Evolutionary conservation across 805 yeast genomes (phyloP).

Genomic region (Kluyveromyces wickerhamii): DNA sequence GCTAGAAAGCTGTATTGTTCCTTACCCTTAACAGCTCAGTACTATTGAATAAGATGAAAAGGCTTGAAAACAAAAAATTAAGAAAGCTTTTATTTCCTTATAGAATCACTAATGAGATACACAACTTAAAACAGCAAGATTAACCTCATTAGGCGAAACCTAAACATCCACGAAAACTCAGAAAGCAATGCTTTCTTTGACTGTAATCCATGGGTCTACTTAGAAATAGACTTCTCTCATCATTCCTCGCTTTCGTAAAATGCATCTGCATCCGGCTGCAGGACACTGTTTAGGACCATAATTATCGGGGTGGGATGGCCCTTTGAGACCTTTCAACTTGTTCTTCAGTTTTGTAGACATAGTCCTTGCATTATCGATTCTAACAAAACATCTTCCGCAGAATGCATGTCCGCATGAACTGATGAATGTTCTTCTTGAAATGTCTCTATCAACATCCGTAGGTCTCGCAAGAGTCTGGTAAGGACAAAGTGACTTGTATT

Average conservation of each 20-base stretch:
- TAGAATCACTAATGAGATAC: no score
- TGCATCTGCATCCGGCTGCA: constrained; percentile 40
- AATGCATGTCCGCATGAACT: constrained; percentile 76
- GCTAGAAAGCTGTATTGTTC: no score
- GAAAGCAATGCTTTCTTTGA: no score
- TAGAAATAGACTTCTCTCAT: constrained; percentile 48
- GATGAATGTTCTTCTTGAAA: constrained; percentile 58
- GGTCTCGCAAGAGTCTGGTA: constrained; percentile 48
- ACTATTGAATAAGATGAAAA: no score
- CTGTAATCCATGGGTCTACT: no score
- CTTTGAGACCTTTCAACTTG: constrained; percentile 20
- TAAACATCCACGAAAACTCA: no score
- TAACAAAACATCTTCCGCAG: constrained; percentile 77
- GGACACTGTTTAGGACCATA: constrained; percentile 56
- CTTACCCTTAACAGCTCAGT: no score
- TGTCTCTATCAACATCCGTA: constrained; percentile 47
- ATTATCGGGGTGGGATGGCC: constrained; percentile 34
- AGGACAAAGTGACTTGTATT: constrained; percentile 47
- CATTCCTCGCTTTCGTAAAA: constrained; percentile 38
- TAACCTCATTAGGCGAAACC: no score
- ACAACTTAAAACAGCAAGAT: no score
- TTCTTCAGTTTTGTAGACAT: constrained; percentile 18
- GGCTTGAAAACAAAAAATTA: no score
- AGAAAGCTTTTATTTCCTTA: no score
- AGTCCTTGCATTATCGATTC: constrained; percentile 40